Evolutionary conservation across 116 monocot genomes (phyloP), one percentile per base, ranked within the genome.

Genomic region (Cymodocea nodosa): DNA sequence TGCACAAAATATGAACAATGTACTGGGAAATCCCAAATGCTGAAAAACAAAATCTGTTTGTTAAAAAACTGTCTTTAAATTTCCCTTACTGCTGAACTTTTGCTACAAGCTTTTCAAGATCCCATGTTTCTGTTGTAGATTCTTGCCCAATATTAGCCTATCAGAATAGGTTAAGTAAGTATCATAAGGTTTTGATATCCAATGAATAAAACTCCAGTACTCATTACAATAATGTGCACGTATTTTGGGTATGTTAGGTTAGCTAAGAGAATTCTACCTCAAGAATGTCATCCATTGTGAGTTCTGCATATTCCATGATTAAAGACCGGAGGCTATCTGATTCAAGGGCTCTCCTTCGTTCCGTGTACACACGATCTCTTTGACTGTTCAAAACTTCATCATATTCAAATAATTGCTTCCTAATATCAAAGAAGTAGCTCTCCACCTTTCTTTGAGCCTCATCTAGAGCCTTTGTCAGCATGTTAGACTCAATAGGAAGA

Each of bases 361-460:
- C 90, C 49, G 87, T 79, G 59, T 94, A 94, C 9, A 94, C 85
- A 57, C 90, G 77, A 68, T 94, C 94, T 69, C 94, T 78, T 76
- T 94, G 94, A 67, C 94, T 89, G 53, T 94, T 94, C 69, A 94
- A 73, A 54, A 94, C 94, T 59, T 94, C 94, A 79, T 94, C 94
- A 75, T 79, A 94, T 60, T 94, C 94, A 63, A 94, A 94, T 61
- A 94, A 68, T 51, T 94, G 90, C 73, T 94, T 94, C 66, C 94
- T 62, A 25, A 90, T 90, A 74, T 94, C 94, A 71, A 94, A 94
- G 60, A 89, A 94, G 78, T 94, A 90, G 60, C 87, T 94, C 50
- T 94, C 94, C 25, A 94, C 94, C 71, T 94, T 90, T 53, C 94
- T 84, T 73, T 94, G 94, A 79, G 94, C 94, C 56, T 94, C 94